phyloP scores from a whole-genome alignment of 495 filamentous ascomycete genomes.

The Amorphotheca resinae region DNA sequence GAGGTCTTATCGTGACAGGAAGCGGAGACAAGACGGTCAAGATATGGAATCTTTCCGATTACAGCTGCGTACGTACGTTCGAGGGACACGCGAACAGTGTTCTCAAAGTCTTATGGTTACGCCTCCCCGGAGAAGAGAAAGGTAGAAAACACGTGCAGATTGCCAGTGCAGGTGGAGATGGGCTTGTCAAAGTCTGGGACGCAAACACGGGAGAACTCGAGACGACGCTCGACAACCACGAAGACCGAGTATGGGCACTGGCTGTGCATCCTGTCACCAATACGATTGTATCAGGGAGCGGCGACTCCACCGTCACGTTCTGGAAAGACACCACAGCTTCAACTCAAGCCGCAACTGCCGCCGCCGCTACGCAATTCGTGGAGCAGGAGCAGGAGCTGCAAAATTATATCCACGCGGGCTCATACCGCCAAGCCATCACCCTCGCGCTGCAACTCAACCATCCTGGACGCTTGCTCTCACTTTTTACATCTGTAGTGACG shows the following conservation, averaged over 20 bases:
- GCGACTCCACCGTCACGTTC: slow-evolving; percentile 82
- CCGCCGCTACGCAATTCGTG: slow-evolving; percentile 61
- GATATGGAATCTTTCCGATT: slow-evolving; percentile 88
- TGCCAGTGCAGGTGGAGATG: slow-evolving; percentile 84
- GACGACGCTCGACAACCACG: slow-evolving; percentile 88
- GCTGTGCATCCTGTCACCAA: slow-evolving; percentile 53
- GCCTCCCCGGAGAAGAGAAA: slow-evolving; percentile 38
- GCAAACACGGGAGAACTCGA: slow-evolving; percentile 65
- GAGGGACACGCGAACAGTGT: slow-evolving; percentile 95
- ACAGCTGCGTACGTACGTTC: slow-evolving; percentile 83
- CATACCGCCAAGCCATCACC: slow-evolving; percentile 84
- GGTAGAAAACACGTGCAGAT: slow-evolving; percentile 47
- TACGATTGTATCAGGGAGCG: slow-evolving; percentile 76
- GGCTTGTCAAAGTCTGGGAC: slow-evolving; percentile 95
- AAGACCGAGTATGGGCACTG: slow-evolving; percentile 83
- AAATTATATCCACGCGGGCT: slow-evolving; percentile 75
- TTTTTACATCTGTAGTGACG: slow-evolving; percentile 71
- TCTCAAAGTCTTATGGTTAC: slow-evolving; percentile 85
- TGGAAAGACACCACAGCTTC: slow-evolving; percentile 87
- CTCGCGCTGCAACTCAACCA: slow-evolving; percentile 89
- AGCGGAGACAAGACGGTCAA: slow-evolving; percentile 93
- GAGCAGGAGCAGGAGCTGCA: slow-evolving; percentile 88
- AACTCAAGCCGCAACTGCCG: slow-evolving; percentile 56
- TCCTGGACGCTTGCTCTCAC: slow-evolving; percentile 65
- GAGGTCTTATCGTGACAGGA: slow-evolving; percentile 73